A percentile compares a stretch with the other conserved stretches of the same genome.
Evolutionary conservation across 2,329 filamentous ascomycete genomes (phyloP).

Genomic region (Myotisia sp.): DNA sequence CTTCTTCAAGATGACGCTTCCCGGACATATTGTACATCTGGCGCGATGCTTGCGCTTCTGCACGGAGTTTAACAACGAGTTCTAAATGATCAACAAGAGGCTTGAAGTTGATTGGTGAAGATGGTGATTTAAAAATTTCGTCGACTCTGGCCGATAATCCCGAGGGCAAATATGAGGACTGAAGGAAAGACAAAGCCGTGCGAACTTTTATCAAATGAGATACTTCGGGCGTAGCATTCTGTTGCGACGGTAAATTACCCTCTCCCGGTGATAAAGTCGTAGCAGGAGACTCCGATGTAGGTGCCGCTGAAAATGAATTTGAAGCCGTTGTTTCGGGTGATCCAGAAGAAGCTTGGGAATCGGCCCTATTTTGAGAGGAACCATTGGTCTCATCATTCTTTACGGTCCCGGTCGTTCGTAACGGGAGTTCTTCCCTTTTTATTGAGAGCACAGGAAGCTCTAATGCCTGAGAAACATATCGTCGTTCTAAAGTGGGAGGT

Average conservation of each 20-base stretch:
- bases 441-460: constrained; percentile 62
- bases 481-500: constrained; percentile 70
- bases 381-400: constrained; percentile 17
- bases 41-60: constrained; percentile 56
- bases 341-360: constrained; percentile 19
- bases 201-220: constrained; percentile 33
- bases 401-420: constrained; percentile 17
- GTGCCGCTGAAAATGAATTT: constrained; percentile 12
- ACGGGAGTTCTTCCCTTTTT: constrained; percentile 39
- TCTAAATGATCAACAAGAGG: constrained; percentile 57
- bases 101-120: constrained; percentile 48
- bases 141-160: constrained; percentile 26
- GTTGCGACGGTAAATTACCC: constrained; percentile 12
- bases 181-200: constrained; percentile 37
- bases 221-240: constrained; percentile 3
- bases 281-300: constrained; percentile 6
- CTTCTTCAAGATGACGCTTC: constrained; percentile 29
- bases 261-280: constrained; percentile 29
- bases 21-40: constrained; percentile 36
- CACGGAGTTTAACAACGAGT: constrained; percentile 51
- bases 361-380: constrained; percentile 21
- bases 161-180: constrained; percentile 35
- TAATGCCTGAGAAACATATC: constrained; percentile 61
- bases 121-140: constrained; percentile 22
- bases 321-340: constrained; percentile 22